Evolutionary conservation across 1,284 basidiomycete species (phyloP).

Genomic region (Ceratobasidium sp.): DNA sequence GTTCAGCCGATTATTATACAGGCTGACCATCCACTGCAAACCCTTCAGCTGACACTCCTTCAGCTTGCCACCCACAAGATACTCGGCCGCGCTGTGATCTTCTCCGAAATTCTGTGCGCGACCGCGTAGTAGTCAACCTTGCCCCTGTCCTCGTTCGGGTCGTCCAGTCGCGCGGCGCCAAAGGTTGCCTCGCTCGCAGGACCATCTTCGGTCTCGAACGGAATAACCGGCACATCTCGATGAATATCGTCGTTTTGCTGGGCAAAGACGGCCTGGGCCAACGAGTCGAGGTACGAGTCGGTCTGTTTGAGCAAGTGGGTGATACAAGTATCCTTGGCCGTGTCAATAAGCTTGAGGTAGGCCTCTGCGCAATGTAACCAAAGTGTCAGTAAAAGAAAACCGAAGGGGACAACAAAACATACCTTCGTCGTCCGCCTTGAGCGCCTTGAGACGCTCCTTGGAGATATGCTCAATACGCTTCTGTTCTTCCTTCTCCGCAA

Average conservation of each 20-base stretch:
- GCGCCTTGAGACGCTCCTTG: slow-evolving; percentile 98
- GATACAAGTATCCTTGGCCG: slow-evolving; percentile 99
- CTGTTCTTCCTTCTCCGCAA: slow-evolving; percentile 99
- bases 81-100: slow-evolving; percentile 83
- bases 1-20: slow-evolving; percentile 98
- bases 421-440: slow-evolving; percentile 95
- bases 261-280: slow-evolving; percentile 94
- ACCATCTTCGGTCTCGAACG: slow-evolving; percentile 72
- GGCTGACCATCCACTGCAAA: slow-evolving; percentile 97
- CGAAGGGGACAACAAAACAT: not conserved
- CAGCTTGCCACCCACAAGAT: slow-evolving; percentile 88
- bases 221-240: slow-evolving; percentile 54
- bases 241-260: slow-evolving; percentile 89
- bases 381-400: not conserved
- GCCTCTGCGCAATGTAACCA: slow-evolving; percentile 71
- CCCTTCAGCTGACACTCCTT: slow-evolving; percentile 96
- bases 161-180: slow-evolving; percentile 79
- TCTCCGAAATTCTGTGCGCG: slow-evolving; percentile 94
- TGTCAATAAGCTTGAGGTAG: slow-evolving; percentile 99
- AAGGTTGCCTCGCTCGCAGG: slow-evolving; percentile 91
- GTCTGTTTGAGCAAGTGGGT: slow-evolving; percentile 97
- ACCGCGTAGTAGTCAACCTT: slow-evolving; percentile 98
- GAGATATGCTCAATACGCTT: slow-evolving; percentile 96
- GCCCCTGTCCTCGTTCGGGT: slow-evolving; percentile 76
- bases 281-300: slow-evolving; percentile 93